These are phyloP conservation scores for Trichoderma atroviride DNA, from an alignment of 2,329 filamentous ascomycete genomes.

Conservation along the genomic window DNA sequence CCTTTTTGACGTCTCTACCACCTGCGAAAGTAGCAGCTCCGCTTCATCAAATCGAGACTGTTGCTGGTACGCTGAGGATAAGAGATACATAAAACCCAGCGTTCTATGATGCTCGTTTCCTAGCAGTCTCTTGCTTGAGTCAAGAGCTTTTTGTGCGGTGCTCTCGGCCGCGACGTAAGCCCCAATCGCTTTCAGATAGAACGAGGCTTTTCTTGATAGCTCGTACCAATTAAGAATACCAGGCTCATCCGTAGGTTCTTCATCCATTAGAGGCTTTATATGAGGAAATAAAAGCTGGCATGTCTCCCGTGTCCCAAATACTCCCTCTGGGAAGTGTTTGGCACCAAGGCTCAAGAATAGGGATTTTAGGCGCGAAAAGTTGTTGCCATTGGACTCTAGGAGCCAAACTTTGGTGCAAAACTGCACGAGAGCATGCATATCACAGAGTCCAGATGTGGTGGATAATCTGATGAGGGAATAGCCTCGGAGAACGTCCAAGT, in stretches of 20 bases:
- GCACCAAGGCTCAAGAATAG: not conserved
- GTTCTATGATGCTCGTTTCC: not conserved
- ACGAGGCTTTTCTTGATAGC: not conserved
- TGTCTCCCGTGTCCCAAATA: not conserved
- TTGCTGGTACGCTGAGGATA: too few relatives aligned
- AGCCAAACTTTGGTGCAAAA: conserved; percentile 32
- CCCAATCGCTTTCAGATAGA: not conserved
- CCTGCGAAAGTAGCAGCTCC: not conserved
- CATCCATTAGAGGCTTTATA: not conserved
- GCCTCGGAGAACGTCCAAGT: not conserved
- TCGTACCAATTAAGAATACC: not conserved
- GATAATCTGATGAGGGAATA: conserved; percentile 30
- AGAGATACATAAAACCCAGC: not conserved
- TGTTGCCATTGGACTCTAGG: not conserved
- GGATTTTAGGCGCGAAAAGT: not conserved
- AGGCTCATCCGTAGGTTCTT: not conserved
- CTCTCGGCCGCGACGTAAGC: not conserved
- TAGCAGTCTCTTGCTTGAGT: not conserved
- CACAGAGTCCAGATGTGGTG: conserved; percentile 12
- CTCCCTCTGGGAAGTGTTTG: not conserved
- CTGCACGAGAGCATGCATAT: conserved; percentile 33
- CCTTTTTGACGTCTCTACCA: not conserved
- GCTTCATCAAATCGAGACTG: not conserved
- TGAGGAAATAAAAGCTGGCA: not conserved
- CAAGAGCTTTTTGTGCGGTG: not conserved